Evolutionary conservation across 768 basidiomycete genomes (phyloP), one percentile per base, ranked within the genome.

Genomic region (Lactarius akahatsu): DNA sequence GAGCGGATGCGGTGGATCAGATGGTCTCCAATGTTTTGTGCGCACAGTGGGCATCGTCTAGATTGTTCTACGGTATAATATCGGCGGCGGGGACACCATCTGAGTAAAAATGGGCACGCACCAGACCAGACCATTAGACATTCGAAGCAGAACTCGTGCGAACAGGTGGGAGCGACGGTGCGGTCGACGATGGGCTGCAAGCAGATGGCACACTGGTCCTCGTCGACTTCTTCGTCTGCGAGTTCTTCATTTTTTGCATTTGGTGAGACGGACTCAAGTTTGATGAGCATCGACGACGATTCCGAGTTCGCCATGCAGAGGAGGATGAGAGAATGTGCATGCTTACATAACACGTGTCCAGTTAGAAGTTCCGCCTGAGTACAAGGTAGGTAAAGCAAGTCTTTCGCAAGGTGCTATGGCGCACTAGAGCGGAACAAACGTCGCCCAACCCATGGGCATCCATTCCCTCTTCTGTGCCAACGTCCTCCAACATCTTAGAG

Each of bases 71-170:
- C 18, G 62, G 61, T 45, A 16, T 32, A 23, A 50, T 23, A 50
- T 67, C 59, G 54, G 59, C 45, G 34, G 64, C 40, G 57, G 61
- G 20, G 13, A 15, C 13, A 56, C n/a, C 7, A 57, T 50, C 55
- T 26, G 45, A 34, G 11, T 47, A 3, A 59, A 54, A n/a, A 6
- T 47, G 58, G 36, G 18, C 43, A 78, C 83, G 70, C 66, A 91
- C 91, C 88, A 61, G 90, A 84, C 95, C 94, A 96, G 1, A 94
- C 77, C 57, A 90, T 78, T 28, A 97, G 81, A 74, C 95, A 98
- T 63, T 92, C 91, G 70, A 96, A 96, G 72, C 95, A 98, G 73
- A 96, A 96, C 73, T 92, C 90, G 79, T 98, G 95, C 2, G 92
- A 90, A 76, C 95, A 97, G 9, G 32, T 32, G 32, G 94, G 92